phyloP scores from a whole-genome alignment of 257 asterid genomes.

The Ilex asprella region DNA sequence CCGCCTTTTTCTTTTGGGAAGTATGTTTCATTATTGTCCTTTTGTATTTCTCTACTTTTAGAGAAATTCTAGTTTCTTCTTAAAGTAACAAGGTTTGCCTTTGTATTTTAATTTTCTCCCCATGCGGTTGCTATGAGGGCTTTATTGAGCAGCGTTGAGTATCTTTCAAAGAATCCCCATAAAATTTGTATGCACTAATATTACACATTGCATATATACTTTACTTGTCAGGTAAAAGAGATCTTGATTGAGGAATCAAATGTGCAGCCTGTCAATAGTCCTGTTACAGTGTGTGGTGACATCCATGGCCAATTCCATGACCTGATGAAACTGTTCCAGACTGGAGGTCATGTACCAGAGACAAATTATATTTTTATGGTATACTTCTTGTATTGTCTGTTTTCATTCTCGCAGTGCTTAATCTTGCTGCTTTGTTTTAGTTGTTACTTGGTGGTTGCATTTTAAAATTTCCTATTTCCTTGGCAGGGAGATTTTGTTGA shows the following conservation, averaged over 20 bases:
- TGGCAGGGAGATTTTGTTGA: slow-evolving; percentile 98
- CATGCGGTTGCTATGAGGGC: too few relatives aligned
- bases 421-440: too few relatives aligned
- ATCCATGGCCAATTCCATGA: slow-evolving; percentile 98
- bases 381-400: slow-evolving; percentile 1
- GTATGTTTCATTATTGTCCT: too few relatives aligned
- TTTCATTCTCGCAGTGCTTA: too few relatives aligned
- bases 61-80: too few relatives aligned
- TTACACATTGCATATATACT: neutral
- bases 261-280: slow-evolving; percentile 98
- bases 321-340: slow-evolving; percentile 94
- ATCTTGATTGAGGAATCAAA: slow-evolving; percentile 97
- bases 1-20: too few relatives aligned
- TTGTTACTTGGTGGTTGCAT: neutral
- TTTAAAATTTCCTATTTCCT: slow-evolving; percentile 9
- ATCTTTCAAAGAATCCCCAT: too few relatives aligned
- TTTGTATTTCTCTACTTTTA: too few relatives aligned
- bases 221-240: slow-evolving; percentile 74
- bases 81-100: too few relatives aligned
- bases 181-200: too few relatives aligned
- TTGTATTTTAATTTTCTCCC: too few relatives aligned
- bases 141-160: too few relatives aligned
- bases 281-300: slow-evolving; percentile 99
- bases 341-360: slow-evolving; percentile 99
- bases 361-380: slow-evolving; percentile 98